Base-by-base conservation (phyloP, 306 rosid species). In the Sechiopsis laciniata region DNA sequence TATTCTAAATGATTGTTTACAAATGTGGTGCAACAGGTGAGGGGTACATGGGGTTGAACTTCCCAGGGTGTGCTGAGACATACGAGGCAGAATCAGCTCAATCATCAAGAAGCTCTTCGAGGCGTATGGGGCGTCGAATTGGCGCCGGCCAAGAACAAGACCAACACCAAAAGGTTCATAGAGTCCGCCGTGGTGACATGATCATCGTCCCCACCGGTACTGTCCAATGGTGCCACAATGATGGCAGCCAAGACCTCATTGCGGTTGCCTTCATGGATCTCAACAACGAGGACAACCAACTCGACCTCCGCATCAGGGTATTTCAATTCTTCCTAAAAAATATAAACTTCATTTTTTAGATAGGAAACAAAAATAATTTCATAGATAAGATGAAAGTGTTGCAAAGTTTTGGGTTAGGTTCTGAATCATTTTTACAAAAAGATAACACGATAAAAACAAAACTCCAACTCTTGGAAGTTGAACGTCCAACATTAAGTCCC, bases 11-110 rank as follows among this genome's bases (percentile, higher is more conserved):
- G 46, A 7, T 40, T n/a, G 68, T 16, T 52, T 53, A 52, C 32
- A 8, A 72, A 32, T 56, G 42, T 9, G 48, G 29, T n/a, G 58
- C 54, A 29, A 17, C 81, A 78, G 81, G 81, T n/a, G 81, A 78
- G 16, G 81, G 77, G 46, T 52, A 50, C 48, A 0, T 78, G 16
- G 81, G 81, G 6, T 0, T 71, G 12, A 60, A 45, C 57, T 62
- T 37, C 67, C 81, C 81, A 16, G 81, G 81, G 26, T 78, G 81
- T 3, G 66, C 81, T 10, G 81, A 78, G 77, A 72, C 77, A 14
- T 78, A 50, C 19, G 81, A 78, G 42, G 40, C 76, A 7, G 17
- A 76, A 50, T 29, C 67, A 16, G 10, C 20, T 0, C 48, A 77
- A 37, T 72, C 54, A 8, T 60, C 46, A 40, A 40, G 46, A 40